Percentiles rank a stretch among this genome's conserved stretches.
Evolutionary conservation across 2,329 filamentous ascomycete species (phyloP).

Genomic region (Lomentospora prolificans): DNA sequence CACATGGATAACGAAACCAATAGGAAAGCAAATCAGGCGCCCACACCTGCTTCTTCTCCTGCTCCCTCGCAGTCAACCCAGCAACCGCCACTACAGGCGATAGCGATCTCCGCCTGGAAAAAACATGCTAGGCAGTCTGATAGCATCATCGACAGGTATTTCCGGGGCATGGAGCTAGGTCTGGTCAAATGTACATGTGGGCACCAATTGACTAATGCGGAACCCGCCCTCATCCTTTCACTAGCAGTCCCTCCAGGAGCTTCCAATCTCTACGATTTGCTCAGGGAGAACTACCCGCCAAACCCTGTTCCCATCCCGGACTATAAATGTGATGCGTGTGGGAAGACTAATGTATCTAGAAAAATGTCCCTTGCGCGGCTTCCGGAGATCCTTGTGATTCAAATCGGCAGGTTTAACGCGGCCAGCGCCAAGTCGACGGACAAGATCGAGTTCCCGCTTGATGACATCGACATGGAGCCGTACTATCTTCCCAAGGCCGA

Average conservation of each 20-base stretch:
- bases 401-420: slow-evolving; percentile 51
- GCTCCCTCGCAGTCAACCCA: slow-evolving; percentile 9
- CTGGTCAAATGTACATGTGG: slow-evolving; percentile 56
- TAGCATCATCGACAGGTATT: slow-evolving; percentile 71
- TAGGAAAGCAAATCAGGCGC: slow-evolving; percentile 16
- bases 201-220: slow-evolving; percentile 35
- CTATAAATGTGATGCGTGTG: slow-evolving; percentile 68
- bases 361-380: slow-evolving; percentile 66
- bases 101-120: slow-evolving; percentile 52
- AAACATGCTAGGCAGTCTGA: slow-evolving; percentile 58
- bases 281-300: slow-evolving; percentile 54
- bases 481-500: slow-evolving; percentile 31
- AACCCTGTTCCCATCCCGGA: slow-evolving; percentile 60
- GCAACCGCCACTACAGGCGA: not conserved
- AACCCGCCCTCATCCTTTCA: slow-evolving; percentile 44
- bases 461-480: slow-evolving; percentile 63
- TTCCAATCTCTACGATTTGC: slow-evolving; percentile 16
- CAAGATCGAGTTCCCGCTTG: slow-evolving; percentile 20
- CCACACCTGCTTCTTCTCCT: too few species aligned
- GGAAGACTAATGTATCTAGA: slow-evolving; percentile 56
- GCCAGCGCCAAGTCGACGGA: slow-evolving; percentile 40
- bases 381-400: slow-evolving; percentile 68
- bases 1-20: slow-evolving; percentile 84
- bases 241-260: slow-evolving; percentile 24
- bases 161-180: slow-evolving; percentile 66